phyloP scores from a whole-genome alignment of 139 green algal species.

The Coelastrella sp. region DNA sequence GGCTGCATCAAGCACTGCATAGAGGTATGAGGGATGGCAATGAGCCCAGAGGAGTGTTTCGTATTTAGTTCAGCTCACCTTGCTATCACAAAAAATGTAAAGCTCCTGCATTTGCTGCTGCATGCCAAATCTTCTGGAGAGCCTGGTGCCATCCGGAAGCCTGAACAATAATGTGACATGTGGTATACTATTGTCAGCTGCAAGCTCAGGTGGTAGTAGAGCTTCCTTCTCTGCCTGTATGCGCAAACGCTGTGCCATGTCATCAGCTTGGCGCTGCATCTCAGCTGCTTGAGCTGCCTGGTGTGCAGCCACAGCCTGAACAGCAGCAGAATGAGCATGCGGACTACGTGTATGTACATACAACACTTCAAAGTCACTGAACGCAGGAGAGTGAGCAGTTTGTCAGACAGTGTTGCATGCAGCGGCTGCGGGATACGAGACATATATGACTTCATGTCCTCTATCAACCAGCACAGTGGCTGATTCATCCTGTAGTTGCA shows the following conservation, averaged over 20 bases:
- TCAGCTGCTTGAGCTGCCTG: conserved; percentile 49
- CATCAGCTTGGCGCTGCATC: conserved; percentile 24
- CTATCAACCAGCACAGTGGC: too few relatives aligned
- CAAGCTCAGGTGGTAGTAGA: conserved; percentile 63
- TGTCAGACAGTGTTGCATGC: too few relatives aligned
- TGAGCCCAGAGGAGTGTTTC: too few relatives aligned
- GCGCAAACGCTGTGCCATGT: conserved; percentile 1
- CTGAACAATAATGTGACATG: conserved; percentile 65
- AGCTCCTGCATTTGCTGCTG: conserved; percentile 56
- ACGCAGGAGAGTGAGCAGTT: too few relatives aligned
- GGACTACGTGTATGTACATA: too few relatives aligned
- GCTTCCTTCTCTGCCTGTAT: conserved; percentile 53
- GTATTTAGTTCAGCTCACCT: conserved; percentile 21
- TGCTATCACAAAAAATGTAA: conserved; percentile 81
- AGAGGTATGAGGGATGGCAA: too few relatives aligned
- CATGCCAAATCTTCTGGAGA: conserved; percentile 67
- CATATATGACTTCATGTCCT: too few relatives aligned
- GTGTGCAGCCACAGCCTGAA: conserved; percentile 46
- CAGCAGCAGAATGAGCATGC: too few relatives aligned
- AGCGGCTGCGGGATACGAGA: too few relatives aligned
- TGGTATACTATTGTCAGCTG: conserved; percentile 27
- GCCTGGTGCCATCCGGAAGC: conserved; percentile 74
- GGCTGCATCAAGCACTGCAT: too few relatives aligned
- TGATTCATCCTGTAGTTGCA: too few relatives aligned
- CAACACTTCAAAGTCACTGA: too few relatives aligned